A percentile compares a stretch with the other conserved stretches of the same genome.
These are phyloP conservation scores for Naumovozyma dairenensis DNA, from an alignment of 805 yeast species.

Conservation along the genomic window DNA sequence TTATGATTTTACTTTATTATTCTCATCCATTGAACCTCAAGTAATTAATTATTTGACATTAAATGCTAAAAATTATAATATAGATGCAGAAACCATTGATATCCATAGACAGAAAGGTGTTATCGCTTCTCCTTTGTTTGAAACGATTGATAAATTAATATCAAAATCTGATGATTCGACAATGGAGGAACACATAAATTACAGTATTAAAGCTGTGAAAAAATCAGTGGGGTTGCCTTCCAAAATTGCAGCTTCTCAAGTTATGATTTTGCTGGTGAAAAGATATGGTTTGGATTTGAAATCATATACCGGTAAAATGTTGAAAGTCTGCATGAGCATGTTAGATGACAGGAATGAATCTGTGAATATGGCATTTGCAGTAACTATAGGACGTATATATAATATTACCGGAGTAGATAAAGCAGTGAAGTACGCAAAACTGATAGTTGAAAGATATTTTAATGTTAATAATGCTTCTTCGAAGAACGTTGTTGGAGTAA, in stretches of 20 bases:
- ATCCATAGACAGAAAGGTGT: constrained; percentile 63
- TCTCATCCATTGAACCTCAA: constrained; percentile 90
- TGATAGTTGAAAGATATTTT: constrained; percentile 49
- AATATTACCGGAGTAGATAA: constrained; percentile 47
- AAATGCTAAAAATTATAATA: constrained; percentile 80
- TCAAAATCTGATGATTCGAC: constrained; percentile 44
- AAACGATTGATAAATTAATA: constrained; percentile 63
- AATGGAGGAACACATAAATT: constrained; percentile 33
- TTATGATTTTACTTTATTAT: constrained; percentile 55
- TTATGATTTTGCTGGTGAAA: constrained; percentile 53
- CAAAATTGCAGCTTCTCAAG: constrained; percentile 72
- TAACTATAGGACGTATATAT: constrained; percentile 69
- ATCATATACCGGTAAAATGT: constrained; percentile 53
- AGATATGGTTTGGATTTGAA: constrained; percentile 39
- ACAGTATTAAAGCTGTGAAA: constrained; percentile 47
- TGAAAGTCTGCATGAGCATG: constrained; percentile 49
- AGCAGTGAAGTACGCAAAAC: constrained; percentile 43
- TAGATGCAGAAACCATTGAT: constrained; percentile 64
- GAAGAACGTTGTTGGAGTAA: constrained; percentile 46
- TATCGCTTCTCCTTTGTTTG: constrained; percentile 81
- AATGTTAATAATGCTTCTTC: constrained; percentile 35
- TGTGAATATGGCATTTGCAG: constrained; percentile 64
- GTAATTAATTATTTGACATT: constrained; percentile 73
- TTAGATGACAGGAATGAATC: constrained; percentile 63
- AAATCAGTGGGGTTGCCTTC: constrained; percentile 84